phyloP scores from a whole-genome alignment of 768 basidiomycete species.

The Serendipita sp. region DNA sequence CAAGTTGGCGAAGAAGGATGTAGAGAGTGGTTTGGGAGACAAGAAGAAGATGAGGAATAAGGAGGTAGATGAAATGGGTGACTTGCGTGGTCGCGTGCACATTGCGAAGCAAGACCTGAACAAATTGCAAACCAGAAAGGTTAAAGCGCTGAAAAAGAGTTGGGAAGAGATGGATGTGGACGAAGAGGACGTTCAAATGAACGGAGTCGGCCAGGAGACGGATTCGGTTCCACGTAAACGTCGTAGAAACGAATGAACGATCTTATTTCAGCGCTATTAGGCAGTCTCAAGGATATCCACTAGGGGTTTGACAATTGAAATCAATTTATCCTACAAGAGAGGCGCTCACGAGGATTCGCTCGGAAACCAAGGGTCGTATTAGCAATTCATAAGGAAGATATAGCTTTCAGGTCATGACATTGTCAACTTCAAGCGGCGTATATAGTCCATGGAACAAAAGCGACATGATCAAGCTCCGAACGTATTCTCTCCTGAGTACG shows the following conservation, averaged over 20 bases:
- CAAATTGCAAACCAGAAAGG: conserved; percentile 82
- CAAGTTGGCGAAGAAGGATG: conserved; percentile 75
- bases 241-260: no score
- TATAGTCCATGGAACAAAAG: no score
- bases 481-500: conserved; percentile 96
- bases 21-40: conserved; percentile 65
- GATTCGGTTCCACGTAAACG: no score
- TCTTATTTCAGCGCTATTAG: no score
- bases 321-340: no score
- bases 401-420: no score
- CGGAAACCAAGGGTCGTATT: no score
- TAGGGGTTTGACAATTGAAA: no score
- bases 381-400: no score
- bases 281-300: no score
- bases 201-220: neutral
- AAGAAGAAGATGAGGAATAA: conserved; percentile 79
- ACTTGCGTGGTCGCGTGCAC: conserved; percentile 80
- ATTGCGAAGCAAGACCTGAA: conserved; percentile 75
- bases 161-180: conserved; percentile 12
- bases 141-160: conserved; percentile 71
- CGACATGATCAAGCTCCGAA: conserved; percentile 35
- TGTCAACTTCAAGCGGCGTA: no score
- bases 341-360: no score
- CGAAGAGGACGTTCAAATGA: neutral
- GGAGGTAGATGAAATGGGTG: conserved; percentile 97